These are phyloP conservation scores for Biancaea sappan DNA, from an alignment of 306 rosid species.

Conservation along the genomic window DNA sequence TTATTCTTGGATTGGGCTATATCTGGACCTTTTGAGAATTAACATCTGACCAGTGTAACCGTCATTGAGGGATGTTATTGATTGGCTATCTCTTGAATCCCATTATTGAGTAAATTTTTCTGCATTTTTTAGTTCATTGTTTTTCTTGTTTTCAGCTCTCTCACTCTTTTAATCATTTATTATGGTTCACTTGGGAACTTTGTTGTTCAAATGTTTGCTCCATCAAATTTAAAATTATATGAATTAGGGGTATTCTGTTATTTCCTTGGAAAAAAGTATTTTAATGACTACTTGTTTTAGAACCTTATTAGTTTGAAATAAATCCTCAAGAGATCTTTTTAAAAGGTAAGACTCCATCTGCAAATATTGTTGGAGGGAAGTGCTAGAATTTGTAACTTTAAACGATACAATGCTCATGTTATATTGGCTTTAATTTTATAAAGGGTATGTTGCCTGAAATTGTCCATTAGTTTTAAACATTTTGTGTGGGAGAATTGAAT, in stretches of 20 bases:
- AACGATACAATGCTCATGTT: neutral
- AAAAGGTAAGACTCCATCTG: neutral
- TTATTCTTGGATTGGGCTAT: neutral
- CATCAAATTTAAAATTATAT: too few species aligned
- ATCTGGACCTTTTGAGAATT: neutral
- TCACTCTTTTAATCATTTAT: neutral
- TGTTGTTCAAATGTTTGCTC: too few species aligned
- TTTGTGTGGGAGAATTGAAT: neutral
- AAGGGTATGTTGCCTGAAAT: neutral
- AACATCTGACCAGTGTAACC: neutral
- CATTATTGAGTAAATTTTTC: neutral
- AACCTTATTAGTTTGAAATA: neutral
- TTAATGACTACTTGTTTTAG: neutral
- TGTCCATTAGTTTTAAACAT: neutral
- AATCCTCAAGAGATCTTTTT: neutral
- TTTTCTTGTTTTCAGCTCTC: neutral
- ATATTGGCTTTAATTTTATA: neutral
- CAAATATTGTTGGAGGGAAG: neutral
- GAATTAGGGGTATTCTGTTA: neutral
- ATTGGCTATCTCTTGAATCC: neutral
- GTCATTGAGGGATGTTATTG: neutral
- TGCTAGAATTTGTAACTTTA: neutral
- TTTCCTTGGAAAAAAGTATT: too few species aligned
- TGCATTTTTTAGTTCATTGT: neutral
- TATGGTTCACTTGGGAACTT: neutral